Percentiles rank a stretch among this genome's conserved stretches.
Evolutionary conservation across 225 moss, liverwort and hornwort genomes (phyloP).

Genomic region (Pseudisothecium myosuroides): DNA sequence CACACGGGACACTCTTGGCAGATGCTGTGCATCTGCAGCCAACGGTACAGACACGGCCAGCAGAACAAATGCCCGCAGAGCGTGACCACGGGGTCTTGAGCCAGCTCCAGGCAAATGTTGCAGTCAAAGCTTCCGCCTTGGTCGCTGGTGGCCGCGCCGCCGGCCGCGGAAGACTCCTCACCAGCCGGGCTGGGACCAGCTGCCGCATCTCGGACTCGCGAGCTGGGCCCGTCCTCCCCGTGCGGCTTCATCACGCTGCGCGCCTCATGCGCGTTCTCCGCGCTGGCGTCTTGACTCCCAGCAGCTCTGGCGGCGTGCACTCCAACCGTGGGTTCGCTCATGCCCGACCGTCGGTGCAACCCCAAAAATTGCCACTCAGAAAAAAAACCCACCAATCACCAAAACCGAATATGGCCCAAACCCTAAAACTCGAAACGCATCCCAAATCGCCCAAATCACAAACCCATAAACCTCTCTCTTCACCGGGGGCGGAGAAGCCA

Average conservation of each 20-base stretch:
- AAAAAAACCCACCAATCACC: background rate
- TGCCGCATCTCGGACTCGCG: conserved; percentile 31
- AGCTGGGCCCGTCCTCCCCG: conserved; percentile 68
- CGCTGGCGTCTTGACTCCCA: background rate
- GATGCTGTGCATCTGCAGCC: conserved; percentile 96
- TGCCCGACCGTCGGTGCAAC: background rate
- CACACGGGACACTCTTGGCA: conserved; percentile 96
- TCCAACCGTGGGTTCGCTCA: conserved; percentile 13
- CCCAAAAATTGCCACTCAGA: background rate
- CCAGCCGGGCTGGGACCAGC: conserved; percentile 36
- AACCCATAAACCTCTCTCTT: background rate
- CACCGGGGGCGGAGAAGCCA: background rate
- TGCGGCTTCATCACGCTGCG: conserved; percentile 63
- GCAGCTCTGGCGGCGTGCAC: background rate
- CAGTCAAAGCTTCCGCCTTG: conserved; percentile 97
- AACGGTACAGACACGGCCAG: conserved; percentile 96
- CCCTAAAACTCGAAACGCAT: background rate
- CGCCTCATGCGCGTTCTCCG: conserved; percentile 42
- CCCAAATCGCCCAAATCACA: background rate
- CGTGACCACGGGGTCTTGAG: conserved; percentile 92
- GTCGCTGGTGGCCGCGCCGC: conserved; percentile 29
- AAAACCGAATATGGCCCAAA: background rate
- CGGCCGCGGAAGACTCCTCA: conserved; percentile 52
- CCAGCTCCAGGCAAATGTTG: conserved; percentile 92
- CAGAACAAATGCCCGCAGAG: conserved; percentile 94